Conservation (phyloP, 2,329 filamentous ascomycete species). For the Cladosporium phlei region DNA sequence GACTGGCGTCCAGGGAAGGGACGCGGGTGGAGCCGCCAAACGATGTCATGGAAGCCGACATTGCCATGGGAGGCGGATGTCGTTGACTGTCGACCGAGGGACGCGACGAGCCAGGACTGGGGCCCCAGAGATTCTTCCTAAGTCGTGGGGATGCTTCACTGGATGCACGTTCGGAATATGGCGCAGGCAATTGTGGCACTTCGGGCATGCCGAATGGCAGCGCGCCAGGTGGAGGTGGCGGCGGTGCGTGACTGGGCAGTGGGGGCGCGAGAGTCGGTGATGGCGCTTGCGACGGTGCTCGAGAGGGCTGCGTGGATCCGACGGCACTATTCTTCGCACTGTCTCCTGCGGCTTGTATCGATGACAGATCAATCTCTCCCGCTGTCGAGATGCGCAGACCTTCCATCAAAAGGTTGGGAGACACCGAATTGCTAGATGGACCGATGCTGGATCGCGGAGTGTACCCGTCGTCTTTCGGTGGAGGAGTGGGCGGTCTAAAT, state of each 20-base stretch:
- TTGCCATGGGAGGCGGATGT: conserved; percentile 20
- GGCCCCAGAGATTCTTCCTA: conserved; percentile 24
- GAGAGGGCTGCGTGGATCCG: conserved; percentile 6
- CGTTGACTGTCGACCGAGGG: conserved; percentile 31
- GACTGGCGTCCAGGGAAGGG: conserved; percentile 24
- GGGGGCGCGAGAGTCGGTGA: conserved; percentile 32
- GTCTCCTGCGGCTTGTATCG: conserved; percentile 30
- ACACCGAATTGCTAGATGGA: conserved; percentile 22
- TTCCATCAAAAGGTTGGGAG: conserved; percentile 17
- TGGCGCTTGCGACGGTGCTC: conserved; percentile 11
- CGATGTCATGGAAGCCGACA: conserved; percentile 33
- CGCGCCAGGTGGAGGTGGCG: conserved; percentile 39
- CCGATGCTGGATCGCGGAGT: conserved; percentile 30
- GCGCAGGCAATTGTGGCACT: conserved; percentile 17
- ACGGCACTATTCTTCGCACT: conserved; percentile 6
- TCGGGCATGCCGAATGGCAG: conserved; percentile 25
- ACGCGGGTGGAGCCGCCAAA: conserved; percentile 28
- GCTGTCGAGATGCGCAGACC: conserved; percentile 29
- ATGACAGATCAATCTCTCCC: conserved; percentile 32
- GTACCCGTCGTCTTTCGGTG: conserved; percentile 41
- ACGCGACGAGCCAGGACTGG: conserved; percentile 25
- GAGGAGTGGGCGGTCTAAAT: conserved; percentile 36
- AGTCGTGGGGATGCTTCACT: conserved; percentile 28
- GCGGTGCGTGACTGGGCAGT: conserved; percentile 43
- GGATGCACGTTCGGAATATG: conserved; percentile 24